Conservation (phyloP, 2,329 filamentous ascomycete genomes). For the Neoarthrinium moseri region DNA sequence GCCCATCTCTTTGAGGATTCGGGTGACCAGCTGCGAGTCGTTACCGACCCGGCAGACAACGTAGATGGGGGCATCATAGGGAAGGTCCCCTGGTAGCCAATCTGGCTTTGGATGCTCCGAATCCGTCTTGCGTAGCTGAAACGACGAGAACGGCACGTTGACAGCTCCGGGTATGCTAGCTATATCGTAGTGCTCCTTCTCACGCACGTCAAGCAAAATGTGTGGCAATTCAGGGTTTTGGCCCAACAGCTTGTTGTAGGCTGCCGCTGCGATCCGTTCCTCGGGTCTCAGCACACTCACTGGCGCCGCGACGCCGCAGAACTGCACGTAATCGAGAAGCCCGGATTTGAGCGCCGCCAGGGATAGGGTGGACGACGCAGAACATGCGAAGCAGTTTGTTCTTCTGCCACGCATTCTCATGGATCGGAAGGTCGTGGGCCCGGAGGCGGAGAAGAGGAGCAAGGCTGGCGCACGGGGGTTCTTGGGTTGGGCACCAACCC, state of each 20-base stretch:
- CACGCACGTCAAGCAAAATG: slow-evolving; percentile 78
- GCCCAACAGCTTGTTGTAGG: slow-evolving; percentile 47
- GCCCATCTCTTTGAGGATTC: slow-evolving; percentile 62
- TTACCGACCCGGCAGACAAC: slow-evolving; percentile 75
- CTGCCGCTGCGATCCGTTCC: slow-evolving; percentile 65
- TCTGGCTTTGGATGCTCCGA: slow-evolving; percentile 21
- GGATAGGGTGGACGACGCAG: slow-evolving; percentile 60
- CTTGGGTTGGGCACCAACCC: slow-evolving; percentile 17
- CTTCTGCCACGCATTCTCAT: slow-evolving; percentile 72
- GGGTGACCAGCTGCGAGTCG: slow-evolving; percentile 71
- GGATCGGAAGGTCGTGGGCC: slow-evolving; percentile 60
- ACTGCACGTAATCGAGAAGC: slow-evolving; percentile 78
- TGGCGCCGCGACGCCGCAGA: slow-evolving; percentile 67
- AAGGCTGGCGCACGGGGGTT: slow-evolving; percentile 29
- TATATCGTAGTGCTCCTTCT: slow-evolving; percentile 81
- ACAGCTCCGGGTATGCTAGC: slow-evolving; percentile 73
- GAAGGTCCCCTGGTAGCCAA: slow-evolving; percentile 39
- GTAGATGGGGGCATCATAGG: slow-evolving; percentile 57
- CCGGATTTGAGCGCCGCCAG: slow-evolving; percentile 60
- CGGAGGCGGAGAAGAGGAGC: slow-evolving; percentile 48
- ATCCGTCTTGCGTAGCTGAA: slow-evolving; percentile 29
- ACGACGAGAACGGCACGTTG: slow-evolving; percentile 67
- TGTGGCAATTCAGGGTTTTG: slow-evolving; percentile 31
- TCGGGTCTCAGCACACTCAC: slow-evolving; percentile 56
- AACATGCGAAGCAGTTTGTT: slow-evolving; percentile 75